Base-by-base conservation (phyloP, 441 rosid species). In the Syzygium malaccense region DNA sequence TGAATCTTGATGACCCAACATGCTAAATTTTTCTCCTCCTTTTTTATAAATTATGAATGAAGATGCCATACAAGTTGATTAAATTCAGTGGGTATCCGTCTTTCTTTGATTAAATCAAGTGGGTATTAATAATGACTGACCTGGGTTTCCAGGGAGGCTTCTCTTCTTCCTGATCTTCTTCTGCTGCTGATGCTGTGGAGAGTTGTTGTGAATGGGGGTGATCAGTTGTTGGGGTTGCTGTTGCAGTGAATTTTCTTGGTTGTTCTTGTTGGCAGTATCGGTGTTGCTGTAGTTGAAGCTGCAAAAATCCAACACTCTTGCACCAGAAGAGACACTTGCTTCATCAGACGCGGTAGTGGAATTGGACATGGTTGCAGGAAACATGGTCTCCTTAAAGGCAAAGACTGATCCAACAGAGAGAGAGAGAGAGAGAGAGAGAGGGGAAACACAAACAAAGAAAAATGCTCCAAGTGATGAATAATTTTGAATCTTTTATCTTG, bases 81-180 rank as follows among this genome's bases (percentile, higher is more conserved):
- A 23, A 37, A 71, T 23, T 20, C 41, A 37, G 49, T 71, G 28
- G 80, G 48, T 71, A 49, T 28, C 26, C 23, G 58, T 85, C 23
- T 53, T 85, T 49, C 45, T 85, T 84, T n/a, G 58, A 26, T n/a
- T 84, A 48, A 51, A 55, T 49, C 41, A 15, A 51, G 23, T 53
- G 86, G 80, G 51, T 71, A 53, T 85, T 48, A 54, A 71, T 71
- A 37, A 71, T 25, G 51, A 71, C 51, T 87, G 88, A 95, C 99
- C 99, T 91, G 99, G 99, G 91, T 98, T 95, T 23, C 99, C 98
- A 53, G 99, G 99, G 87, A 95, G 94, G 93, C 94, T 95, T 93
- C 99, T 92, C 66, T 96, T 96, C 94, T 95, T 98, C 95, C 94
- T 96, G 89, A 88, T 79, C 91, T 94, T 96, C 23, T 90, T 93